A percentile compares a stretch with the other conserved stretches of the same genome.
phyloP scores from a whole-genome alignment of 495 filamentous ascomycete species.

The Bacidia gigantensis region DNA sequence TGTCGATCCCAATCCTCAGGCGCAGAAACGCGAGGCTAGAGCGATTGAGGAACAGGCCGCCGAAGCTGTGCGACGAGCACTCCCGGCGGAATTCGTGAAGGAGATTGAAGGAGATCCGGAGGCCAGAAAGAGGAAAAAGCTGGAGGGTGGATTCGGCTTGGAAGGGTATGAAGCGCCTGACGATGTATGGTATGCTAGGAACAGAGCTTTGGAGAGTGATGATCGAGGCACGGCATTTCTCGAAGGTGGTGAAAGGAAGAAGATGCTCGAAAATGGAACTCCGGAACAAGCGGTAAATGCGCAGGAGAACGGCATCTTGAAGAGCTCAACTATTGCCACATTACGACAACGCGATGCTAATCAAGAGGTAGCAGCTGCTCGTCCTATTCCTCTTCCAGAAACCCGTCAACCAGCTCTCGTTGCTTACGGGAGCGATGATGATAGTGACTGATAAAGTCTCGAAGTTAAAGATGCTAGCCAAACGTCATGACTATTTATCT shows the following conservation, averaged over 20 bases:
- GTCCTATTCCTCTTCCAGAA: conserved; percentile 32
- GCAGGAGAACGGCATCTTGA: conserved; percentile 53
- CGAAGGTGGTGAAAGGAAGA: conserved; percentile 26
- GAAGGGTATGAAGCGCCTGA: conserved; percentile 90
- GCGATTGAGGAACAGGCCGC: conserved; percentile 96
- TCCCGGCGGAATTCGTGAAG: conserved; percentile 85
- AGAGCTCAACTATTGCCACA: conserved; percentile 62
- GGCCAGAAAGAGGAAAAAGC: conserved; percentile 71
- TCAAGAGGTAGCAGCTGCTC: conserved; percentile 21
- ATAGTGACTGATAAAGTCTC: conserved; percentile 36
- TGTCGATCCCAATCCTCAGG: conserved; percentile 86
- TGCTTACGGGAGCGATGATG: conserved; percentile 83
- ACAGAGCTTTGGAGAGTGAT: conserved; percentile 34
- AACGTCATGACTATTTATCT: not conserved
- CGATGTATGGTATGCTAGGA: conserved; percentile 77
- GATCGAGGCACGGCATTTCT: conserved; percentile 26
- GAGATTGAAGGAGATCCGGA: conserved; percentile 88
- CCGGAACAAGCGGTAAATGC: conserved; percentile 4
- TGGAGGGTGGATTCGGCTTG: conserved; percentile 80
- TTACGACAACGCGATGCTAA: conserved; percentile 35
- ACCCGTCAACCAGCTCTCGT: conserved; percentile 60
- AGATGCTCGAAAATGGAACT: conserved; percentile 30
- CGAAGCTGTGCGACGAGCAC: conserved; percentile 75
- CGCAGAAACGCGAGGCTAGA: conserved; percentile 81
- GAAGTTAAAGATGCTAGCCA: too few relatives aligned